Conservation (phyloP, 257 asterid genomes). For the Cruciata laevipes region DNA sequence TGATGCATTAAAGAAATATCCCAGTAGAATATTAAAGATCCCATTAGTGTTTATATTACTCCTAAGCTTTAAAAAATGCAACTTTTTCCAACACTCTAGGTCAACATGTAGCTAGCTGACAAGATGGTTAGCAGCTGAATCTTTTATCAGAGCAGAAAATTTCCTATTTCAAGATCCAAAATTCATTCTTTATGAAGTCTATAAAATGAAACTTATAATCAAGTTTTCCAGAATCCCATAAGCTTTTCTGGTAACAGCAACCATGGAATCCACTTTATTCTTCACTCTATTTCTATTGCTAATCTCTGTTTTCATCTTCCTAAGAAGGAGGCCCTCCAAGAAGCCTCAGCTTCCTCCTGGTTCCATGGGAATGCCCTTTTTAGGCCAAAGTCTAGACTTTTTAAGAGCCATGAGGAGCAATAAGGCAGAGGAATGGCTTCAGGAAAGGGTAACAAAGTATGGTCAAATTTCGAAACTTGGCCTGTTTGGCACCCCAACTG, state of each 20-base stretch:
- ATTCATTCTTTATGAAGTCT: too few species aligned
- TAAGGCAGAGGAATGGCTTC: constrained; percentile 50
- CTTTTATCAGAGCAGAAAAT: not conserved
- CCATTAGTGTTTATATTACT: too few species aligned
- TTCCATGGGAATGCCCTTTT: constrained; percentile 47
- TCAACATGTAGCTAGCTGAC: too few species aligned
- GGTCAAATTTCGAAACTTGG: constrained; percentile 53
- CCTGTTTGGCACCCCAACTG: constrained; percentile 56
- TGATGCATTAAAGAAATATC: too few species aligned
- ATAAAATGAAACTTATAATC: not conserved
- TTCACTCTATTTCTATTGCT: constrained; percentile 20
- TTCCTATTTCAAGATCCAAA: not conserved
- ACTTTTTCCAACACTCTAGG: too few species aligned
- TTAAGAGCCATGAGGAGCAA: constrained; percentile 57
- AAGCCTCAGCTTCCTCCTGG: constrained; percentile 63
- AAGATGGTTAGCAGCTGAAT: not conserved
- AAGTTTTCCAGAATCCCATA: not conserved
- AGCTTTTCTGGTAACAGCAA: too few species aligned
- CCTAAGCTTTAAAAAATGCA: too few species aligned
- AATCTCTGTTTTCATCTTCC: constrained; percentile 25
- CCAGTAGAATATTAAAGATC: too few species aligned
- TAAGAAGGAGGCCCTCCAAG: constrained; percentile 8
- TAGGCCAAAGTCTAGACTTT: constrained; percentile 53
- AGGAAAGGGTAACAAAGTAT: constrained; percentile 34
- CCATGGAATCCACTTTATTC: not conserved